Evolutionary conservation across 2,329 filamentous ascomycete genomes (phyloP).

Genomic region (Colletotrichum sp.): DNA sequence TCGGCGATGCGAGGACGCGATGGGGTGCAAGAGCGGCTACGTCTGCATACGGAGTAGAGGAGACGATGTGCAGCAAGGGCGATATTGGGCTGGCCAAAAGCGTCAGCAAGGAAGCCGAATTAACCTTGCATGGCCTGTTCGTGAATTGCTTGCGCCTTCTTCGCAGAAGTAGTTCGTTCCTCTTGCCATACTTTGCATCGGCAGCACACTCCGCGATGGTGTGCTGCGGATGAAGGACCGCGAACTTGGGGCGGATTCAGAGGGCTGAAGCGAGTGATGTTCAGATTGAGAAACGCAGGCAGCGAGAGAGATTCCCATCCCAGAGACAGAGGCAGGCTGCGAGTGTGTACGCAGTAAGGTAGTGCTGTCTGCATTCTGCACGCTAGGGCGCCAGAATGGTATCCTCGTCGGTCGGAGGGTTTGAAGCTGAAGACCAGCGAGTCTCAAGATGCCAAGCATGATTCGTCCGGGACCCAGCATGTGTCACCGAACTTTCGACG

Average conservation of each 20-base stretch:
- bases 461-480: not conserved
- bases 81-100: not conserved
- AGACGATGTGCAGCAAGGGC: not conserved
- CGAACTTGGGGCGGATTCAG: constrained; percentile 1
- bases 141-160: not conserved
- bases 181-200: not conserved
- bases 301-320: not conserved
- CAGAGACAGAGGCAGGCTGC: not conserved
- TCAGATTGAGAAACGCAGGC: constrained; percentile 8
- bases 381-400: not conserved
- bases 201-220: not conserved
- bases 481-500: constrained; percentile 11
- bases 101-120: not conserved
- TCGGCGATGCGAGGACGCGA: not conserved
- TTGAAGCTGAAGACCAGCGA: constrained; percentile 14
- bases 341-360: not conserved
- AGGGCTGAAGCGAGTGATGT: constrained; percentile 15
- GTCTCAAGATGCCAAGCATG: constrained; percentile 20
- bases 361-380: not conserved
- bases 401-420: constrained; percentile 6
- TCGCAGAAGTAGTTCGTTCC: not conserved
- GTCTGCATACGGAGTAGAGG: not conserved
- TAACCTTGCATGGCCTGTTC: constrained; percentile 8
- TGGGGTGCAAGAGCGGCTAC: not conserved
- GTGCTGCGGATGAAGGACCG: not conserved